Base-by-base conservation (phyloP, 2,329 filamentous ascomycete species). In the Pestalotiopsis sp. region DNA sequence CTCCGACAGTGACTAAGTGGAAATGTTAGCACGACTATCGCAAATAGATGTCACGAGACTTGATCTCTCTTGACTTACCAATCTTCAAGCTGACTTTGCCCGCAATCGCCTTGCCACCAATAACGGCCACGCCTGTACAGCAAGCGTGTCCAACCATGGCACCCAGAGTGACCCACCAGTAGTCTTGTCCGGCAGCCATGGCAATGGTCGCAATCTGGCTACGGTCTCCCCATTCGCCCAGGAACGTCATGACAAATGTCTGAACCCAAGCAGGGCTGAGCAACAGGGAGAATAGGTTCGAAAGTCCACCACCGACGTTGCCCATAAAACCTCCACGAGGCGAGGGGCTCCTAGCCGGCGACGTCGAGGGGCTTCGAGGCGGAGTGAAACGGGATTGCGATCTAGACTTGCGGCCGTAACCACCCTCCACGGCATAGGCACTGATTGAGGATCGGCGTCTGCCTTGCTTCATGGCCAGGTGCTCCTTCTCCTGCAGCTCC, bases 121-220 rank as follows among this genome's bases (percentile, higher is more conserved):
- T 87, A 52, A 99, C 96, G 57, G 96, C 96, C 25, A 94, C 91
- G 61, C 93, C 92, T 6, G 96, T 98, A 83, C 96, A 99, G 72
- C 95, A 89, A 60, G 89, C 92, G 80, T 99, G 96, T 11, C 96
- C 96, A 61, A 89, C 86, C 45, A 96, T 89, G 1, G 96, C 95
- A 69, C 96, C 96, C 61, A 94, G 85, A 4, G 94, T 98, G 45
- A 99, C 96, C 93, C 94, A 98, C 95, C 95, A 98, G 81, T 98
- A 99, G 79, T 99, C 96, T 80, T 97, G 93, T 23, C 96, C 96
- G 41, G 96, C 95, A 64, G 96, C 96, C 96, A 99, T 99, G 66
- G 96, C 96, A 78, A 99, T 97, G 0, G 96, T 99, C 25, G 96
- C 96, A 76, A 99, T 98, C 83, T 99, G 96, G 79, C 93, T 97